A percentile compares a stretch with the other conserved stretches of the same genome.
phyloP scores from a whole-genome alignment of 2,329 filamentous ascomycete species.

The Cordyceps cateniannulata region DNA sequence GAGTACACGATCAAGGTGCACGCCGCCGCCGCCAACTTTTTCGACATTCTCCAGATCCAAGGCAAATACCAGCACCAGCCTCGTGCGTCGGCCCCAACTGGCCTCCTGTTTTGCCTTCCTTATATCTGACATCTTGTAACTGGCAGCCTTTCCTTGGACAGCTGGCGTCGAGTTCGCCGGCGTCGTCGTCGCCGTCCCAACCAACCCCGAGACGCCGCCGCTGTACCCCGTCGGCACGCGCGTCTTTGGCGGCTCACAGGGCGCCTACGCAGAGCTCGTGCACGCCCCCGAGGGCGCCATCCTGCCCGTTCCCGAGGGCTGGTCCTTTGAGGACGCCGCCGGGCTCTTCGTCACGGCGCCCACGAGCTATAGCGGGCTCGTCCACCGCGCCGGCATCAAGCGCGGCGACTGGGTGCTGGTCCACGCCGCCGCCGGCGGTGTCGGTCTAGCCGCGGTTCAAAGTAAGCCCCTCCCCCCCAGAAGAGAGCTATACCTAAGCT shows the following conservation, averaged over 20 bases:
- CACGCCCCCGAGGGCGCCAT: slow-evolving; percentile 60
- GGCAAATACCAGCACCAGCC: slow-evolving; percentile 95
- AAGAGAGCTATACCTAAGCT: neutral
- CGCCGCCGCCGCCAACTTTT: slow-evolving; percentile 90
- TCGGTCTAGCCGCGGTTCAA: slow-evolving; percentile 86
- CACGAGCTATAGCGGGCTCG: slow-evolving; percentile 79
- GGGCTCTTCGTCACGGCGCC: slow-evolving; percentile 89
- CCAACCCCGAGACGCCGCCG: slow-evolving; percentile 31
- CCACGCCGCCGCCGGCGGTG: slow-evolving; percentile 87
- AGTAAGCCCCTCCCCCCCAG: slow-evolving; percentile 25
- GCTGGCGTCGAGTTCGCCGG: slow-evolving; percentile 85
- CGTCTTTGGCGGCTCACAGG: slow-evolving; percentile 83
- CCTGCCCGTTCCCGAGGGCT: slow-evolving; percentile 69
- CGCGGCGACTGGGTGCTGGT: slow-evolving; percentile 81
- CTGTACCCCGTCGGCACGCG: slow-evolving; percentile 66
- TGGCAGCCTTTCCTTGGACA: slow-evolving; percentile 70
- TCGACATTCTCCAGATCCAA: slow-evolving; percentile 90
- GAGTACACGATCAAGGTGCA: slow-evolving; percentile 86
- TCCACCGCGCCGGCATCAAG: slow-evolving; percentile 69
- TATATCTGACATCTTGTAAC: neutral
- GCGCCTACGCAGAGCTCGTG: slow-evolving; percentile 76
- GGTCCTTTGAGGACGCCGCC: slow-evolving; percentile 78
- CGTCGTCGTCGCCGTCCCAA: slow-evolving; percentile 61
- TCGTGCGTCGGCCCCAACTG: slow-evolving; percentile 31
- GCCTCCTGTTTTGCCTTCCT: neutral